These are phyloP conservation scores for Auriscalpium orientale DNA, from an alignment of 768 basidiomycete species.

Conservation along the genomic window DNA sequence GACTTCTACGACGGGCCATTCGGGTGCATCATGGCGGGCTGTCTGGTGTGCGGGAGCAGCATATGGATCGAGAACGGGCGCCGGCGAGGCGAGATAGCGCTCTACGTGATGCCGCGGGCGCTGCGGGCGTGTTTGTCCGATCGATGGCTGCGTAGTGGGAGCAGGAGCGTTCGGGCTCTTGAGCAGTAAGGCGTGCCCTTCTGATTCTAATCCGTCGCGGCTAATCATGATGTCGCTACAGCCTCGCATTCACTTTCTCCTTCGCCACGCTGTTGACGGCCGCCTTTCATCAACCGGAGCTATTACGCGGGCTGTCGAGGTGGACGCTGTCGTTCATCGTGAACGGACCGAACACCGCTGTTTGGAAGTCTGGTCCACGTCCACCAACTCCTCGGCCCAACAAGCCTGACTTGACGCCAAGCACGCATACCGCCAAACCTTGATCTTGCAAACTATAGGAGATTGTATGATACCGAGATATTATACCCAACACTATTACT, in stretches of 20 bases:
- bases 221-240: slow-evolving; percentile 20
- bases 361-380: slow-evolving; percentile 35
- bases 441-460: background rate
- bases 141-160: slow-evolving; percentile 40
- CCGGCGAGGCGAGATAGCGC: slow-evolving; percentile 69
- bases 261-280: slow-evolving; percentile 59
- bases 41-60: slow-evolving; percentile 63
- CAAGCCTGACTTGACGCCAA: background rate
- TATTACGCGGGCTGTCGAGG: slow-evolving; percentile 63
- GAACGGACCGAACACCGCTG: slow-evolving; percentile 48
- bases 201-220: background rate
- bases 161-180: slow-evolving; percentile 29
- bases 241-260: slow-evolving; percentile 54
- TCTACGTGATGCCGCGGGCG: slow-evolving; percentile 72
- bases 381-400: background rate
- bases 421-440: background rate
- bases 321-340: slow-evolving; percentile 65
- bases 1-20: slow-evolving; percentile 75
- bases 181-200: slow-evolving; percentile 44
- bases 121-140: slow-evolving; percentile 56
- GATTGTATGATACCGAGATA: slow-evolving; percentile 1
- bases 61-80: slow-evolving; percentile 72
- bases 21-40: slow-evolving; percentile 60
- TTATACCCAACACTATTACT: background rate
- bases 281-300: slow-evolving; percentile 51